Base-by-base conservation (phyloP, 495 filamentous ascomycete genomes). In the Articulospora tetracladia region DNA sequence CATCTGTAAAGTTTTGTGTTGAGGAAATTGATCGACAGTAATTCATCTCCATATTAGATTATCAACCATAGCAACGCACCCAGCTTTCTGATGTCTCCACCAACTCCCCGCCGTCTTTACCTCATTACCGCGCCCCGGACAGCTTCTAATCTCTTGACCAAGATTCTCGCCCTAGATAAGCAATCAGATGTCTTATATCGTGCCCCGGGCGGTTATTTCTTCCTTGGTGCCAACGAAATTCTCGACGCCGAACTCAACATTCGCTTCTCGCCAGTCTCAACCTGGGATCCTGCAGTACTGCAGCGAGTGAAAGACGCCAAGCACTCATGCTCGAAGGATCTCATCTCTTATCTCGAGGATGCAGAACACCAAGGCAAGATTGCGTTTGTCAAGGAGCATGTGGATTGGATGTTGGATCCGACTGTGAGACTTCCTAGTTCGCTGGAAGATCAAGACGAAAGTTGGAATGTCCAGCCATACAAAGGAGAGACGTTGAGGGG, bases 361-460 rank as follows among this genome's bases (percentile, higher is more conserved):
- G 74, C 73, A 1, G 34, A 66, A 27, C 47, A 63, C 1, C 44
- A 69, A 15, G 64, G 65, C 19, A 71, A 77, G 59, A 62, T 61
- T 12, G 59, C 72, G 1, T 74, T 72, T 46, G 67, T 72, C 30
- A 79, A 79, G 52, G 75, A 79, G 57, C 76, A 79, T 59, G 60
- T 62, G 1, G 65, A 11, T 24, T 68, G 66, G 50, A 52, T 71
- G 17, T 63, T 63, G 25, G 57, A 66, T 15, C 59, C 63, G 1
- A 32, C 26, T 27, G 41, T 50, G 20, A 34, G 25, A 62, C 72
- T 50, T 19, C 47, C 4, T 24, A 56, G 39, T 65, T 52, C 25
- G 13, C 30, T 23, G 60, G 53, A 48, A 61, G 54, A 13, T 34
- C 28, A 4, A 20, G 17, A n/a, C 8, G 22, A 6, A 6, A 8